A percentile compares a stretch with the other conserved stretches of the same genome.
These are phyloP conservation scores for Leersia perrieri DNA, from an alignment of 176 grass and related monocot genomes.

Conservation along the genomic window DNA sequence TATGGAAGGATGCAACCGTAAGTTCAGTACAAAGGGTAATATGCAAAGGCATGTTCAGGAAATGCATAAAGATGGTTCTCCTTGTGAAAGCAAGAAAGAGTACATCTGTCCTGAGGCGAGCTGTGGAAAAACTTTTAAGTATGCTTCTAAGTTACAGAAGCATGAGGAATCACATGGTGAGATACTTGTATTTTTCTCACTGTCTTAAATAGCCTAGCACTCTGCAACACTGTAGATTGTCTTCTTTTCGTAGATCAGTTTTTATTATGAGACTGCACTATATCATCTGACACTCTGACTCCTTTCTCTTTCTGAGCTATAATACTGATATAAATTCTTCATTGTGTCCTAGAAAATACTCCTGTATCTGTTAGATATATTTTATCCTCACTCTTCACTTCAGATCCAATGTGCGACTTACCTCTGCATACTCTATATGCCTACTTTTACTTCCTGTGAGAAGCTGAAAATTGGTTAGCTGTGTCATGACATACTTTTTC, in stretches of 20 bases:
- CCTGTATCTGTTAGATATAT: background rate
- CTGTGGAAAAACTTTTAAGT: constrained; percentile 68
- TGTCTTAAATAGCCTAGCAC: background rate
- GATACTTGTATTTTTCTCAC: constrained; percentile 22
- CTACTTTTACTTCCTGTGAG: background rate
- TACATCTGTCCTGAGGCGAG: constrained; percentile 50
- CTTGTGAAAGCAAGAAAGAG: constrained; percentile 43
- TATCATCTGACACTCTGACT: background rate
- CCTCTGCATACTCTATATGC: background rate
- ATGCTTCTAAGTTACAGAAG: constrained; percentile 65
- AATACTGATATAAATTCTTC: background rate
- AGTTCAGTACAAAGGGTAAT: constrained; percentile 66
- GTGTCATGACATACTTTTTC: background rate
- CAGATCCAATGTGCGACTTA: background rate
- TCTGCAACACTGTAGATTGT: constrained; percentile 1
- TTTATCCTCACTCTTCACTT: background rate
- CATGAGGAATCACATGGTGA: constrained; percentile 75
- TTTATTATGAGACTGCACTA: background rate
- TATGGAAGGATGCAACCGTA: constrained; percentile 51
- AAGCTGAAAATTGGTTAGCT: background rate
- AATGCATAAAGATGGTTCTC: constrained; percentile 39
- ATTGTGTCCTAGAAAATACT: background rate
- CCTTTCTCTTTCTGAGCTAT: background rate
- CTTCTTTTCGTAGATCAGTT: background rate
- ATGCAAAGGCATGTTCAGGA: constrained; percentile 60